Conservation (phyloP, 169 alveolate species). For the Plasmodium coatneyi region DNA sequence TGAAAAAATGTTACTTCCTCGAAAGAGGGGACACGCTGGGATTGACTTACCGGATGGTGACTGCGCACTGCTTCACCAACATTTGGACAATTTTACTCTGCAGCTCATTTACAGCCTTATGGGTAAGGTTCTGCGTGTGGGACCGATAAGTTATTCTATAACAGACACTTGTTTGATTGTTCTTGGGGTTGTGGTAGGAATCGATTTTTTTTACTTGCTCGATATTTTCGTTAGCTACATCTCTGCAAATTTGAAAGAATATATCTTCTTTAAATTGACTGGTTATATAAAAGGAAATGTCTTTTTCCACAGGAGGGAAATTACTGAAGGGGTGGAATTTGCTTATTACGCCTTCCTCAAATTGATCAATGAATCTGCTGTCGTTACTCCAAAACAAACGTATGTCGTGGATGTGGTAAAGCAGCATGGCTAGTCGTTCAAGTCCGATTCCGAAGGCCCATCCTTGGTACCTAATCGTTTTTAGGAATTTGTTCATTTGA, state of each 20-base stretch:
- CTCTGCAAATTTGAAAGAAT: slow-evolving; percentile 73
- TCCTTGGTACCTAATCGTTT: slow-evolving; percentile 80
- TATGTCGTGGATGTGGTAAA: slow-evolving; percentile 92
- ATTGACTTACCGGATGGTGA: slow-evolving; percentile 11
- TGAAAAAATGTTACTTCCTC: background rate
- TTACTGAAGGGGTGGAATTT: slow-evolving; percentile 79
- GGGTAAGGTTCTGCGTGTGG: slow-evolving; percentile 82
- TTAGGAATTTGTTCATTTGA: slow-evolving; percentile 73
- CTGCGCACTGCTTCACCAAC: slow-evolving; percentile 27
- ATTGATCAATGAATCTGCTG: slow-evolving; percentile 88
- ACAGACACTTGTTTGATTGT: slow-evolving; percentile 75
- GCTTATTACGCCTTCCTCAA: slow-evolving; percentile 75
- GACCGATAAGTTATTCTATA: slow-evolving; percentile 83
- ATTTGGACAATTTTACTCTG: slow-evolving; percentile 72
- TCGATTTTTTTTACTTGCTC: slow-evolving; percentile 68
- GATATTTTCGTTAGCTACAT: slow-evolving; percentile 65
- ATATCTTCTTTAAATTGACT: slow-evolving; percentile 13
- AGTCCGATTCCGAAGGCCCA: slow-evolving; percentile 97
- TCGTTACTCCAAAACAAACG: slow-evolving; percentile 94
- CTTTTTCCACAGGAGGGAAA: slow-evolving; percentile 82
- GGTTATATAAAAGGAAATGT: slow-evolving; percentile 80
- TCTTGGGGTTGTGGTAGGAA: slow-evolving; percentile 32
- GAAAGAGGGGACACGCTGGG: background rate
- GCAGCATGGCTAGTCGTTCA: slow-evolving; percentile 92
- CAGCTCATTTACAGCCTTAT: slow-evolving; percentile 78